These are phyloP conservation scores for Anthoceros angustus DNA, from an alignment of 225 moss, liverwort and hornwort species.

Conservation along the genomic window DNA sequence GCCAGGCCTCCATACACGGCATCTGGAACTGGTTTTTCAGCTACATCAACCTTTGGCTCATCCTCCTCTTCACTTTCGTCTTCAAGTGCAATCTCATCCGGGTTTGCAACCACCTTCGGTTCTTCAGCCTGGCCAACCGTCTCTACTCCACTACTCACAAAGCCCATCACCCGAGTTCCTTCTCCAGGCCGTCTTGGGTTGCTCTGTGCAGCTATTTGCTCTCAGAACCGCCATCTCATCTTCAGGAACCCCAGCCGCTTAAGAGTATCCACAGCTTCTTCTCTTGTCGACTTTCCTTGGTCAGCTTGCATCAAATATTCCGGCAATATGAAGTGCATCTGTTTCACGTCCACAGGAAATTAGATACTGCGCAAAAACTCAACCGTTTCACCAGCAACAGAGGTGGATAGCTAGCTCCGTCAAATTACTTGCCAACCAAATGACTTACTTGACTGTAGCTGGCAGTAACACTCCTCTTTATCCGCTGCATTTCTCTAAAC, in stretches of 20 bases:
- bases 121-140: constrained; percentile 24
- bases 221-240: constrained; percentile 97
- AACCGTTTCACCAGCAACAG: neutral
- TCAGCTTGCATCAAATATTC: constrained; percentile 90
- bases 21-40: constrained; percentile 73
- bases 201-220: constrained; percentile 52
- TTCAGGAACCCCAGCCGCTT: constrained; percentile 78
- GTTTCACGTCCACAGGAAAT: constrained; percentile 6
- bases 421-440: neutral
- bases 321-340: constrained; percentile 98
- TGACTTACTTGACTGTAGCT: constrained; percentile 79
- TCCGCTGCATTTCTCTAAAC: constrained; percentile 89
- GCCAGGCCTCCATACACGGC: constrained; percentile 71
- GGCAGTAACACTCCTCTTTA: constrained; percentile 93
- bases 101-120: constrained; percentile 32
- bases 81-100: constrained; percentile 75
- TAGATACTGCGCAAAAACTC: neutral
- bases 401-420: neutral
- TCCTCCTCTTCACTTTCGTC: constrained; percentile 47
- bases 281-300: constrained; percentile 60
- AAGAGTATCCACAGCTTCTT: constrained; percentile 85
- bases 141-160: constrained; percentile 73
- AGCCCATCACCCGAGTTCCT: constrained; percentile 77
- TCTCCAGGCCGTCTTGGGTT: constrained; percentile 30
- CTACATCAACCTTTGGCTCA: constrained; percentile 47